Evolutionary conservation across 257 asterid genomes (phyloP).

Genomic region (Solanum pinnatisectum): DNA sequence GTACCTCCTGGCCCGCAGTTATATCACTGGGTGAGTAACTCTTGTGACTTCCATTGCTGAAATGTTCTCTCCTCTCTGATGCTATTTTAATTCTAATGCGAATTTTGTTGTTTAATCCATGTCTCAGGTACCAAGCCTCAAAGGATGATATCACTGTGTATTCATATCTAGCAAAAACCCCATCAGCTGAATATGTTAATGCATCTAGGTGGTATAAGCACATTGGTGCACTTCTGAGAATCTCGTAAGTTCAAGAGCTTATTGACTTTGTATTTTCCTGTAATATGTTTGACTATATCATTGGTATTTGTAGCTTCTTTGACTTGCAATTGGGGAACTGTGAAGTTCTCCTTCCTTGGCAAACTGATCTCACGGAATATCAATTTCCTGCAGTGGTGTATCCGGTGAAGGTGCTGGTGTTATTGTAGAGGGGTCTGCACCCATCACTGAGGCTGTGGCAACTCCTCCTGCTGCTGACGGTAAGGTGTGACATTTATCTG

Average conservation of each 20-base stretch:
- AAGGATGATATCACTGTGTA: slow-evolving; percentile 71
- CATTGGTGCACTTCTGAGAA: slow-evolving; percentile 52
- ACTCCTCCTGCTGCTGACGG: slow-evolving; percentile 57
- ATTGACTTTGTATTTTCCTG: not conserved
- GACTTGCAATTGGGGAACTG: not conserved
- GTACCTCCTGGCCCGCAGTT: slow-evolving; percentile 73
- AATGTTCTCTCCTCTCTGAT: not conserved
- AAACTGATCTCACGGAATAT: not conserved
- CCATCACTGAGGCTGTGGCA: slow-evolving; percentile 33
- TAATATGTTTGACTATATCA: not conserved
- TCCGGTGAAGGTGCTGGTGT: slow-evolving; percentile 69
- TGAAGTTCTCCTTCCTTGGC: not conserved
- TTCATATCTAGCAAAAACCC: slow-evolving; percentile 43
- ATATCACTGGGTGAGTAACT: slow-evolving; percentile 10
- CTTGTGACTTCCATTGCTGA: not conserved
- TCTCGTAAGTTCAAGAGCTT: slow-evolving; percentile 26
- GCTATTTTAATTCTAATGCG: not conserved
- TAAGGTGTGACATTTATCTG: slow-evolving; percentile 12
- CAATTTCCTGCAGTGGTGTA: slow-evolving; percentile 39
- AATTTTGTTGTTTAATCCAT: not conserved
- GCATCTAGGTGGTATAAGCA: slow-evolving; percentile 59
- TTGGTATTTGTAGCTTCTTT: not conserved
- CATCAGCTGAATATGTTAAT: slow-evolving; percentile 54
- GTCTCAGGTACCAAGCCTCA: slow-evolving; percentile 67
- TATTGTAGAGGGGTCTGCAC: slow-evolving; percentile 41